A percentile compares a stretch with the other conserved stretches of the same genome.
phyloP scores from a whole-genome alignment of 495 filamentous ascomycete species.

The Penicillium parvum region DNA sequence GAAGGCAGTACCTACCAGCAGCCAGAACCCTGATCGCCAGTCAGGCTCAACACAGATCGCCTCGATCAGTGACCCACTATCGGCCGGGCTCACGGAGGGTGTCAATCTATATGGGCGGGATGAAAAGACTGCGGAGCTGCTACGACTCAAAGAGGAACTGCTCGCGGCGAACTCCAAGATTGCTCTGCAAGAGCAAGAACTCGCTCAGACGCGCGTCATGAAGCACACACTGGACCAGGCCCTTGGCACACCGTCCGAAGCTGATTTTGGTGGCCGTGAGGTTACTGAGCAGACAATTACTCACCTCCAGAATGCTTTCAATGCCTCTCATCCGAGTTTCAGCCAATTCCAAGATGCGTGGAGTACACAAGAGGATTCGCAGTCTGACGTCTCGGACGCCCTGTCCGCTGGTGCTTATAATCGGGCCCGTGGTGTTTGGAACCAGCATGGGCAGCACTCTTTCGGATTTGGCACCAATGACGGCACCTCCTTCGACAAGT shows the following conservation, averaged over 20 bases:
- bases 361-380: conserved; percentile 61
- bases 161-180: conserved; percentile 75
- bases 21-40: conserved; percentile 44
- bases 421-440: conserved; percentile 62
- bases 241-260: conserved; percentile 58
- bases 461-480: conserved; percentile 24
- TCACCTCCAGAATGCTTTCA: conserved; percentile 50
- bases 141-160: conserved; percentile 66
- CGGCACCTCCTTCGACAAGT: conserved; percentile 27
- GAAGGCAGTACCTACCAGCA: conserved; percentile 22
- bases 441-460: conserved; percentile 28
- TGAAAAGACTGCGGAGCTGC: conserved; percentile 44
- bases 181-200: conserved; percentile 75
- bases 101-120: conserved; percentile 15
- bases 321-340: conserved; percentile 47
- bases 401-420: conserved; percentile 57
- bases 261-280: conserved; percentile 47
- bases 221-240: conserved; percentile 73
- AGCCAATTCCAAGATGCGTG: conserved; percentile 57
- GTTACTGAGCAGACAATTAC: conserved; percentile 51
- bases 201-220: conserved; percentile 70
- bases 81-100: conserved; percentile 32
- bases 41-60: conserved; percentile 54
- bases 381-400: conserved; percentile 59
- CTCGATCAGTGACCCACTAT: conserved; percentile 48